Evolutionary conservation across 306 rosid genomes (phyloP), one percentile per base, ranked within the genome.

Genomic region (Fragaria iinumae): DNA sequence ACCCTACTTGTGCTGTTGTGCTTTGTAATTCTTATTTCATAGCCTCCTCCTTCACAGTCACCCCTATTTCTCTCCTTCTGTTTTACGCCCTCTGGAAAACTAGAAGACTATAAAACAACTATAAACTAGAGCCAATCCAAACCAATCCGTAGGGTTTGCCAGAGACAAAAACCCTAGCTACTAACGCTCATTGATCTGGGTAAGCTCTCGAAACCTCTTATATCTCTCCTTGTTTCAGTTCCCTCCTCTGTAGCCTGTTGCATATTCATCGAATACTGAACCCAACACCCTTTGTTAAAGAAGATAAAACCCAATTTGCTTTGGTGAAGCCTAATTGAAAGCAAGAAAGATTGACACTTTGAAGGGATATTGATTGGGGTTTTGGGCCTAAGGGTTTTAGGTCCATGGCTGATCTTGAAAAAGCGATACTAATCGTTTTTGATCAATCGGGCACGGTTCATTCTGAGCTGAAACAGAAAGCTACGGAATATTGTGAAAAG

Each of bases 321-420:
- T 21, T 59, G 72, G 21, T 60, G 18, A 34, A 29, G 8, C 20
- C 41, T 73, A 38, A 8, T 43, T 74, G 69, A 16, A 52, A 80
- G 82, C 43, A 74, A 74, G 29, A 87, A 47, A 76, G 78, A 32
- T 43, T 13, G 78, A 72, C 75, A 82, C 83, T 44, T 86, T 76
- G 71, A 44, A 32, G 27, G 63, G 71, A 14, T 39, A 83, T 13
- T 84, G 82, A 63, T 77, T 67, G n/a, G 67, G 79, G 52, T 36
- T 73, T 72, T 10, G 75, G 80, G 34, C 66, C 71, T 38, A 14
- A 17, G 78, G 64, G 48, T 39, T 75, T 84, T 68, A 38, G 75
- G 62, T 64, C 73, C 41, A 95, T 95, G 99, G 99, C 87, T 82
- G 99, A 92, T 87, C 87, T 95, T 10, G 99, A 95, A 34, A 90